A percentile compares a stretch with the other conserved stretches of the same genome.
Evolutionary conservation across 176 grass and related monocot genomes (phyloP).

Genomic region (Bolboschoenus planiculmis): DNA sequence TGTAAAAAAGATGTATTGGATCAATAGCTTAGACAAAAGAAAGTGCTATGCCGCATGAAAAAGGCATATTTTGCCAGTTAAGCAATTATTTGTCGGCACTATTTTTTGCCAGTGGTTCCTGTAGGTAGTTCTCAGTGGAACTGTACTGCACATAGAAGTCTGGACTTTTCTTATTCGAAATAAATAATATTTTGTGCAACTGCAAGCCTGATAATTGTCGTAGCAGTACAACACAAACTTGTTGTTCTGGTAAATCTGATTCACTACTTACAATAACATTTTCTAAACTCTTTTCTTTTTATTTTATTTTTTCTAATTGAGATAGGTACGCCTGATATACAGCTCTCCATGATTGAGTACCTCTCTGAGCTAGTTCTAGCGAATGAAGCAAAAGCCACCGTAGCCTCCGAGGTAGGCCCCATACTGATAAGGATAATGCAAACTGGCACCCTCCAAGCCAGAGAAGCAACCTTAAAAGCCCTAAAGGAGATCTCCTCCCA

Average conservation of each 20-base stretch:
- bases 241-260: background rate
- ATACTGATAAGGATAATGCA: slow-evolving; percentile 53
- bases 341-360: slow-evolving; percentile 63
- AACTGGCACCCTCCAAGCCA: slow-evolving; percentile 37
- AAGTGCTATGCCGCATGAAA: background rate
- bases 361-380: slow-evolving; percentile 57
- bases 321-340: slow-evolving; percentile 44
- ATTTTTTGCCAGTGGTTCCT: background rate
- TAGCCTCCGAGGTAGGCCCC: slow-evolving; percentile 52
- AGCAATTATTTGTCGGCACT: background rate
- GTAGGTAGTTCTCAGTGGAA: background rate
- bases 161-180: background rate
- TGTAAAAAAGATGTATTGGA: background rate
- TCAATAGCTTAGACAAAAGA: background rate
- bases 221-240: background rate
- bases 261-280: background rate
- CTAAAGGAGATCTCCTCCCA: slow-evolving; percentile 71
- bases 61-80: background rate
- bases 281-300: background rate
- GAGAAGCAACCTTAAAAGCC: slow-evolving; percentile 57
- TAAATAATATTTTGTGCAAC: background rate
- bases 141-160: background rate
- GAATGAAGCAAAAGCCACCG: slow-evolving; percentile 54
- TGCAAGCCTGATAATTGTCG: background rate
- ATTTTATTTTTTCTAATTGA: slow-evolving; percentile 3